phyloP scores from a whole-genome alignment of 164 flowering plant species.

The Vitis vinifera region DNA sequence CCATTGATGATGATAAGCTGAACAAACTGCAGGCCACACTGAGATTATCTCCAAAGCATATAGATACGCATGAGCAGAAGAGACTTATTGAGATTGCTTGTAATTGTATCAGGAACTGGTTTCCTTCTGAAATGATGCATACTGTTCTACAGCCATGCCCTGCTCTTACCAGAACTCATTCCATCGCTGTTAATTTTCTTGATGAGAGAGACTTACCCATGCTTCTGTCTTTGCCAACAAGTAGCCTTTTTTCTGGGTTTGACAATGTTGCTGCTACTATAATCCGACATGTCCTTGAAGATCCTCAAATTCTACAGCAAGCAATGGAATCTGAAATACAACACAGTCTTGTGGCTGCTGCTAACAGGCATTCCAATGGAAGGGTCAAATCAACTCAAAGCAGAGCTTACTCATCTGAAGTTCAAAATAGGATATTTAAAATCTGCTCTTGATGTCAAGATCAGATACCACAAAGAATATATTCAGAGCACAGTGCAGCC shows the following conservation, averaged over 20 bases:
- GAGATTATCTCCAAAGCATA: slow-evolving; percentile 33
- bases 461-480: slow-evolving; percentile 52
- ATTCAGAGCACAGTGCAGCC: slow-evolving; percentile 38
- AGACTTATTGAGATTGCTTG: slow-evolving; percentile 86
- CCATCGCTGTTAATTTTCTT: slow-evolving; percentile 74
- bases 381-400: slow-evolving; percentile 31
- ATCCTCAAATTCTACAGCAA: slow-evolving; percentile 48
- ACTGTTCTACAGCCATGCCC: slow-evolving; percentile 86
- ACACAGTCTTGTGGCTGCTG: too few relatives aligned
- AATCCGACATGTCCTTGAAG: slow-evolving; percentile 91
- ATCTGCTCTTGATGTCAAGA: slow-evolving; percentile 57
- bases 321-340: too few relatives aligned
- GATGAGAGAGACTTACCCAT: slow-evolving; percentile 78
- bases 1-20: slow-evolving; percentile 52
- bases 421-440: slow-evolving; percentile 42
- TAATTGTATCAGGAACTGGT: slow-evolving; percentile 58
- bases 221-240: slow-evolving; percentile 79
- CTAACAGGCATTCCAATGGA: not conserved
- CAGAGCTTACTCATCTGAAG: slow-evolving; percentile 34
- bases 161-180: slow-evolving; percentile 73
- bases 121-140: slow-evolving; percentile 91
- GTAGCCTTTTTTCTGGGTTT: slow-evolving; percentile 89
- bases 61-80: slow-evolving; percentile 65
- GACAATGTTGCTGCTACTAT: slow-evolving; percentile 85
- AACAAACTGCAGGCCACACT: slow-evolving; percentile 32